Percentiles rank a stretch among this genome's conserved stretches.
phyloP scores from a whole-genome alignment of 345 rosid genomes.

The Hirschfeldia incana region DNA sequence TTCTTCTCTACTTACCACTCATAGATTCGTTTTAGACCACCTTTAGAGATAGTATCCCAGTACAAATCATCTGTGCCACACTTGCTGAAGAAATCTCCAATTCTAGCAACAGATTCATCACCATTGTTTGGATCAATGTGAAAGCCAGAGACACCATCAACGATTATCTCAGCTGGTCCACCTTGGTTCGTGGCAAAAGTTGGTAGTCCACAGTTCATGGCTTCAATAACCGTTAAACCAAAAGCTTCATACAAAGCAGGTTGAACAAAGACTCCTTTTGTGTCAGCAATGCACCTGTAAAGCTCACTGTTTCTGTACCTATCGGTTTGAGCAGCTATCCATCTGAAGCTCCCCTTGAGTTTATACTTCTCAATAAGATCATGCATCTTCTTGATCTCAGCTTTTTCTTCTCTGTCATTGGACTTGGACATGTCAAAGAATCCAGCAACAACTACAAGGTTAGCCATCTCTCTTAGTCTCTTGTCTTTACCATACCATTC shows the following conservation, averaged over 20 bases:
- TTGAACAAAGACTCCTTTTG: conserved; percentile 89
- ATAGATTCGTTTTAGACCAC: conserved; percentile 68
- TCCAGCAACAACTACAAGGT: conserved; percentile 90
- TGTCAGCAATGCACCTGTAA: conserved; percentile 86
- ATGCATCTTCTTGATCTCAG: conserved; percentile 90
- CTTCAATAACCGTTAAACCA: conserved; percentile 92
- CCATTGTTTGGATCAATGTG: conserved; percentile 86
- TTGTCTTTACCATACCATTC: conserved; percentile 95
- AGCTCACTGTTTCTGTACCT: conserved; percentile 86
- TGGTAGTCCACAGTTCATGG: conserved; percentile 95
- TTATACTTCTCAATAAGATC: conserved; percentile 66
- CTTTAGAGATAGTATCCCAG: conserved; percentile 66
- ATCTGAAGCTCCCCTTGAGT: conserved; percentile 80
- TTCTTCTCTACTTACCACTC: conserved; percentile 58
- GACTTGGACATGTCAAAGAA: conserved; percentile 77
- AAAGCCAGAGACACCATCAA: conserved; percentile 88
- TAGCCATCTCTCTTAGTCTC: conserved; percentile 68
- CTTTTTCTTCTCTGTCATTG: conserved; percentile 83
- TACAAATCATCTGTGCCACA: conserved; percentile 53
- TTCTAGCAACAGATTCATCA: conserved; percentile 63
- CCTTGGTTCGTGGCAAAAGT: conserved; percentile 93
- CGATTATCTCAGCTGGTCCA: conserved; percentile 92
- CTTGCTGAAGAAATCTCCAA: conserved; percentile 77
- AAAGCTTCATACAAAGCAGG: conserved; percentile 97
- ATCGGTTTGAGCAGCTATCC: conserved; percentile 95